phyloP scores from a whole-genome alignment of 2,329 filamentous ascomycete species.

The Aphanoascus verrucosus region DNA sequence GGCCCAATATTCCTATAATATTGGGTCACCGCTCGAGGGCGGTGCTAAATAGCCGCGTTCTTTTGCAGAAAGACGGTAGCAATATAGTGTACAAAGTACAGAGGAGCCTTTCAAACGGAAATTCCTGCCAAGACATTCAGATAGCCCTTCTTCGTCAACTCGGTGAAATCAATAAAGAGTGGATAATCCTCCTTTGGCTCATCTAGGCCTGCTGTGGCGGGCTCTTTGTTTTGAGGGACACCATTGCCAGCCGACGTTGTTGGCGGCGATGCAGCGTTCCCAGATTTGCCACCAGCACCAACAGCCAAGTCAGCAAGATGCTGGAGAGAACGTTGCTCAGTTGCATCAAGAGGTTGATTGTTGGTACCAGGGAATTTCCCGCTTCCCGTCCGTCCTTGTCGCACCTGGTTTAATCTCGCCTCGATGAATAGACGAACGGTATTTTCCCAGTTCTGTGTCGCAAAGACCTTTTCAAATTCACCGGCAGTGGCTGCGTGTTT shows the following conservation, averaged over 20 bases:
- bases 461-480: constrained; percentile 33
- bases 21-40: neutral
- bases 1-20: neutral
- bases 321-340: constrained; percentile 36
- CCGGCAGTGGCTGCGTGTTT: constrained; percentile 22
- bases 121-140: constrained; percentile 29
- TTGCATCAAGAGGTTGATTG: constrained; percentile 31
- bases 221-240: constrained; percentile 12
- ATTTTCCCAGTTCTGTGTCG: constrained; percentile 31
- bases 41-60: no score
- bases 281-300: constrained; percentile 31
- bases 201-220: constrained; percentile 2
- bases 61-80: neutral
- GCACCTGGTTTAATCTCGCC: constrained; percentile 26
- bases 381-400: constrained; percentile 24
- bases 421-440: constrained; percentile 34
- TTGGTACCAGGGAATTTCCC: constrained; percentile 17
- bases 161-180: constrained; percentile 31
- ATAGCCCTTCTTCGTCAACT: constrained; percentile 34
- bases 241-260: constrained; percentile 9
- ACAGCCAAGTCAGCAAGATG: constrained; percentile 37
- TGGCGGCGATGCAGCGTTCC: constrained; percentile 10
- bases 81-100: neutral
- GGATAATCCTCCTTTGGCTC: constrained; percentile 20
- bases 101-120: neutral